Conservation (phyloP, 2,329 filamentous ascomycete species). For the Colletotrichum sp. region DNA sequence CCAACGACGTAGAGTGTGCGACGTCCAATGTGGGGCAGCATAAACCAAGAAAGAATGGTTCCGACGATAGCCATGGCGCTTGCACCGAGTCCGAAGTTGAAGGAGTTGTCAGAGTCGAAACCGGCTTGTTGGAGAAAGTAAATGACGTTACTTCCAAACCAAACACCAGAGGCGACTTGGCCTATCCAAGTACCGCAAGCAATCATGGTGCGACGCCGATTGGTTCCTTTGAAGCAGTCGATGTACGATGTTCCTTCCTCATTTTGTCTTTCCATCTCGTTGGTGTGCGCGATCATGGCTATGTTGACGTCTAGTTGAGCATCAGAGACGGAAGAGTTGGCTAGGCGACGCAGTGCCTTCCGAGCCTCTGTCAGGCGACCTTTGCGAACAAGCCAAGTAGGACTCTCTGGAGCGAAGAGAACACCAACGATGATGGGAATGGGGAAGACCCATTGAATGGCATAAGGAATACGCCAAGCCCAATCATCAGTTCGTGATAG, state of each 20-base stretch:
- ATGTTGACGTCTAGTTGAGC: background rate
- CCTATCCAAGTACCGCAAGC: slow-evolving; percentile 1
- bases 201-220: slow-evolving; percentile 29
- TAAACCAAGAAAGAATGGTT: background rate
- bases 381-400: background rate
- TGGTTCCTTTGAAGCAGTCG: slow-evolving; percentile 22
- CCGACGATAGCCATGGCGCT: background rate
- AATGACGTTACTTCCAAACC: background rate
- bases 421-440: background rate
- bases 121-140: background rate
- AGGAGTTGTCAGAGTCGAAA: background rate
- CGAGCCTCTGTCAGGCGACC: background rate
- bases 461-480: background rate
- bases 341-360: background rate
- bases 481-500: background rate
- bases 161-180: background rate
- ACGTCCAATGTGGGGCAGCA: background rate
- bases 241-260: background rate
- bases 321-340: background rate
- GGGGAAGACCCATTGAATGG: background rate
- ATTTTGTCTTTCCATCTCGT: background rate
- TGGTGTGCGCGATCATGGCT: slow-evolving; percentile 32
- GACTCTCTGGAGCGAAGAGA: background rate
- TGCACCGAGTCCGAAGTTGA: background rate
- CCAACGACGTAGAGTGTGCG: background rate